phyloP scores from a whole-genome alignment of 2,329 filamentous ascomycete species.

The Neocucurbitaria cava region DNA sequence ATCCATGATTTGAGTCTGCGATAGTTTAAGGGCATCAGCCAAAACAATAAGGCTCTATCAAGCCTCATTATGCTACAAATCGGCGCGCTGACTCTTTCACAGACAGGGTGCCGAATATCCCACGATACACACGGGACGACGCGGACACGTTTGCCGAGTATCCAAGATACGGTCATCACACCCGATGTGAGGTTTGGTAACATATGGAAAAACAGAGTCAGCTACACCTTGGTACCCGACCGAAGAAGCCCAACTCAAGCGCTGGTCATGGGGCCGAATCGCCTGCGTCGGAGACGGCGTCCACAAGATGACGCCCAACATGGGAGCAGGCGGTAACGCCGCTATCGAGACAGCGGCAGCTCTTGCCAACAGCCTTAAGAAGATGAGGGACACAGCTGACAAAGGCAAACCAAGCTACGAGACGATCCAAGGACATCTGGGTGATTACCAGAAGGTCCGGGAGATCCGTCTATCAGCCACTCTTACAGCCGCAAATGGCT shows the following conservation, averaged over 20 bases:
- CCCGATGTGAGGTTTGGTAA: slow-evolving; percentile 42
- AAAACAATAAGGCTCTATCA: no score
- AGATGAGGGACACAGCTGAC: slow-evolving; percentile 10
- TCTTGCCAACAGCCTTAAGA: slow-evolving; percentile 19
- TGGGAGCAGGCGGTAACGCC: slow-evolving; percentile 25
- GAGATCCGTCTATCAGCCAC: slow-evolving; percentile 8
- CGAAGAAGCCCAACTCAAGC: slow-evolving; percentile 48
- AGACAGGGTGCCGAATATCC: slow-evolving; percentile 32
- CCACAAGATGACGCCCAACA: slow-evolving; percentile 47
- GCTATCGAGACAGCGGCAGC: slow-evolving; percentile 27
- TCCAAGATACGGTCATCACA: slow-evolving; percentile 32
- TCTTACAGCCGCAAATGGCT: slow-evolving; percentile 5
- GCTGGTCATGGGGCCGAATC: slow-evolving; percentile 50
- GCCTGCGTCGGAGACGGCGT: slow-evolving; percentile 52
- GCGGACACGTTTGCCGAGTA: slow-evolving; percentile 32
- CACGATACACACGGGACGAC: slow-evolving; percentile 43
- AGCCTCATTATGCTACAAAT: not conserved
- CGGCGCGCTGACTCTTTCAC: not conserved
- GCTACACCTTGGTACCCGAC: slow-evolving; percentile 32
- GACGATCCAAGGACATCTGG: slow-evolving; percentile 7
- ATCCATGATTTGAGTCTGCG: no score
- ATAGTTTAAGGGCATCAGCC: no score
- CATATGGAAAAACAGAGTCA: slow-evolving; percentile 37
- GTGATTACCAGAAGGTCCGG: slow-evolving; percentile 15
- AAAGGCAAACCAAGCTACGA: slow-evolving; percentile 17